phyloP scores from a whole-genome alignment of 192 early-diverging fungal genomes.

The Coemansia guatemalensis region DNA sequence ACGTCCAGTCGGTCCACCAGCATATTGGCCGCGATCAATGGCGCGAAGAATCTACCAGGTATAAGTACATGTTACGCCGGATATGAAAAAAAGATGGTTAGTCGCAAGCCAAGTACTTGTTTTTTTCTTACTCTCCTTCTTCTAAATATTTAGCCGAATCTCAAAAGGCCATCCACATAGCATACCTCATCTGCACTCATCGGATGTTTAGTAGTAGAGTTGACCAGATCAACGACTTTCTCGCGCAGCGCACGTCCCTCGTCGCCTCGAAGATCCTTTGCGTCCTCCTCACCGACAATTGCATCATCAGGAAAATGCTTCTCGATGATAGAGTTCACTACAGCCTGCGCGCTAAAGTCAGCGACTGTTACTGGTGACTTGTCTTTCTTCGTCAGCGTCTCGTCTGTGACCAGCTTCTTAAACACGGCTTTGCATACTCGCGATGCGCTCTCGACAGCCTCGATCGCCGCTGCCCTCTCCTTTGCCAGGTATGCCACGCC shows the following conservation, averaged over 20 bases:
- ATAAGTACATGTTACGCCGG: slow-evolving; percentile 39
- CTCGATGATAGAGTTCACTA: slow-evolving; percentile 82
- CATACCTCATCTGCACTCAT: slow-evolving; percentile 65
- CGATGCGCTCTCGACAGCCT: slow-evolving; percentile 85
- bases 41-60: slow-evolving; percentile 56
- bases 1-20: slow-evolving; percentile 72
- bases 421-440: slow-evolving; percentile 92
- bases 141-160: background rate
- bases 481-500: slow-evolving; percentile 50
- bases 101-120: background rate
- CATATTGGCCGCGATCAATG: slow-evolving; percentile 91
- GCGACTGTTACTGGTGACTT: slow-evolving; percentile 98
- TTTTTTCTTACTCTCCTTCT: background rate
- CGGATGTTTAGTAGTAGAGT: slow-evolving; percentile 58
- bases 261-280: slow-evolving; percentile 80
- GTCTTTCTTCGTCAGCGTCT: slow-evolving; percentile 91
- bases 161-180: background rate
- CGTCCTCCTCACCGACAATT: slow-evolving; percentile 96
- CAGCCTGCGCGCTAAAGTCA: slow-evolving; percentile 94
- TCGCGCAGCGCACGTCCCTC: slow-evolving; percentile 60
- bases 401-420: slow-evolving; percentile 66
- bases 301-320: slow-evolving; percentile 81
- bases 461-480: slow-evolving; percentile 83
- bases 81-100: background rate
- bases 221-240: slow-evolving; percentile 81